Percentiles rank a stretch among this genome's conserved stretches.
Conservation (phyloP, 352 stramenopile genomes). For the Globisporangium nunn region DNA sequence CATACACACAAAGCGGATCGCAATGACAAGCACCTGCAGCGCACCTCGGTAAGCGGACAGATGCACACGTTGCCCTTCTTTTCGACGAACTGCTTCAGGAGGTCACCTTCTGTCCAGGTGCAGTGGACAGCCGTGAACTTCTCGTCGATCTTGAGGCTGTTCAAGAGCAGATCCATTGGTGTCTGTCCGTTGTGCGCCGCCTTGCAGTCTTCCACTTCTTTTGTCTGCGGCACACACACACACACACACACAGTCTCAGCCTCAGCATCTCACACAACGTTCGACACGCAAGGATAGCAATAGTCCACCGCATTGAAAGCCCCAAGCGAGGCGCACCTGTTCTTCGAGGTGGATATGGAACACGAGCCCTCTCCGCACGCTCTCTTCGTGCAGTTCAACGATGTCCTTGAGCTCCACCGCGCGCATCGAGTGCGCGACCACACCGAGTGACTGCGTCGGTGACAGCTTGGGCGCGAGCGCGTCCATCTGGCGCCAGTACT, state of each 20-base stretch:
- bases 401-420: slow-evolving; percentile 55
- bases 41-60: slow-evolving; percentile 59
- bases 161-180: slow-evolving; percentile 56
- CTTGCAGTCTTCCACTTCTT: slow-evolving; percentile 76
- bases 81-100: slow-evolving; percentile 48
- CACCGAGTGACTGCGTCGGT: slow-evolving; percentile 49
- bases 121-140: slow-evolving; percentile 78
- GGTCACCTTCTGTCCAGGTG: slow-evolving; percentile 55
- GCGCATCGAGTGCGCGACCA: slow-evolving; percentile 74
- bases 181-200: slow-evolving; percentile 40
- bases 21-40: background rate
- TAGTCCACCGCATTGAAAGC: background rate
- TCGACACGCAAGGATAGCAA: too few species aligned
- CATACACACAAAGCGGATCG: too few species aligned
- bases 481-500: slow-evolving; percentile 73
- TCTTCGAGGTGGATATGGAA: slow-evolving; percentile 67
- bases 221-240: slow-evolving; percentile 23
- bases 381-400: slow-evolving; percentile 59
- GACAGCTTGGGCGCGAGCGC: slow-evolving; percentile 25
- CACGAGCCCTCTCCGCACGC: slow-evolving; percentile 47
- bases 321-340: slow-evolving; percentile 14
- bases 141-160: slow-evolving; percentile 57
- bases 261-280: too few species aligned
- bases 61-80: slow-evolving; percentile 71
- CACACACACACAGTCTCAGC: background rate